phyloP scores from a whole-genome alignment of 179 eudicot genomes.

The Pouteria campechiana region DNA sequence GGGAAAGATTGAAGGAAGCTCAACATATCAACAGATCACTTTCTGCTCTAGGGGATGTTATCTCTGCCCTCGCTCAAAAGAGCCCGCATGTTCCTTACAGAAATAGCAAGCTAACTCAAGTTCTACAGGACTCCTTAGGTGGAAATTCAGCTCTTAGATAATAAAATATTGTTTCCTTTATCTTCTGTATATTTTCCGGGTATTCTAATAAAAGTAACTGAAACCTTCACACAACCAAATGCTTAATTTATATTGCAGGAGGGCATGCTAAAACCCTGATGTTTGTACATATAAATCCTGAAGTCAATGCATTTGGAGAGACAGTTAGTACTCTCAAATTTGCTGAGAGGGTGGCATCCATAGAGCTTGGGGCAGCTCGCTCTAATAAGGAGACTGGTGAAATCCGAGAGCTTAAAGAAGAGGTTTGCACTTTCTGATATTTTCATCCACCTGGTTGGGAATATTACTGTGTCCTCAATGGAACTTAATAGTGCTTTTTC shows the following conservation, averaged over 20 bases:
- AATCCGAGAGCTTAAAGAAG: slow-evolving; percentile 77
- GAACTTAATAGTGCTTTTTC: background rate
- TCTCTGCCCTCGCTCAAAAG: slow-evolving; percentile 90
- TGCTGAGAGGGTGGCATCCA: slow-evolving; percentile 92
- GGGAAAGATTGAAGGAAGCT: slow-evolving; percentile 94
- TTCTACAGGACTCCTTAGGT: slow-evolving; percentile 93
- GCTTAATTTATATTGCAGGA: slow-evolving; percentile 31
- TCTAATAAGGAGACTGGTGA: slow-evolving; percentile 91
- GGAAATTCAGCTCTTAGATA: background rate
- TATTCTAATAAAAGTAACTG: no score
- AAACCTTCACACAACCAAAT: no score
- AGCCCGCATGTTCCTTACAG: slow-evolving; percentile 87
- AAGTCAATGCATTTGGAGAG: slow-evolving; percentile 68
- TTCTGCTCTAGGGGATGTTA: slow-evolving; percentile 97
- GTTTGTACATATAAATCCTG: slow-evolving; percentile 96
- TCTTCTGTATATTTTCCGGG: background rate
- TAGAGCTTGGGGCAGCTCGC: slow-evolving; percentile 85
- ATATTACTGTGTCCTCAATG: background rate
- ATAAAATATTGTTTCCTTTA: background rate
- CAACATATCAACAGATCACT: slow-evolving; percentile 90
- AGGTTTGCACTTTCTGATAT: slow-evolving; percentile 29
- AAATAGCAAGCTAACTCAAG: slow-evolving; percentile 99
- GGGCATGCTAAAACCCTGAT: slow-evolving; percentile 96
- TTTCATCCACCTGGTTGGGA: background rate
- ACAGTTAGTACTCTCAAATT: slow-evolving; percentile 90